A percentile compares a stretch with the other conserved stretches of the same genome.
Evolutionary conservation across 2,329 filamentous ascomycete genomes (phyloP).

Genomic region (Hypomyces rosellus): DNA sequence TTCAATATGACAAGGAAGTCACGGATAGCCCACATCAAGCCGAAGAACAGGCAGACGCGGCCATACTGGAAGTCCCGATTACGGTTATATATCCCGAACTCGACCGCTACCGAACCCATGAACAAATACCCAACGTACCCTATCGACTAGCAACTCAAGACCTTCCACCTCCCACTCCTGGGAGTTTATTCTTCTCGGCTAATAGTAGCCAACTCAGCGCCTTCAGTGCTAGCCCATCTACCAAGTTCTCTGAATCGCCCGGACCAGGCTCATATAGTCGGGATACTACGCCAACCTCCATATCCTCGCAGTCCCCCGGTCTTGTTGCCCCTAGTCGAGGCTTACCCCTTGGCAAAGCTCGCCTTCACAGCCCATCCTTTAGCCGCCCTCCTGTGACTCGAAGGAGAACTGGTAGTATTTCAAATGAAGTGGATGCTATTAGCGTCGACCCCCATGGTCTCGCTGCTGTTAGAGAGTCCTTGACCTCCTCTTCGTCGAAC

Average conservation of each 20-base stretch:
- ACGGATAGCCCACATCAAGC: conserved; percentile 38
- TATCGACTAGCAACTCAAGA: conserved; percentile 57
- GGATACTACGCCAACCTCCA: conserved; percentile 72
- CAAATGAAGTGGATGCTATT: conserved; percentile 42
- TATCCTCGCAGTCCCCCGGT: conserved; percentile 67
- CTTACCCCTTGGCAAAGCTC: conserved; percentile 37
- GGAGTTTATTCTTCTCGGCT: conserved; percentile 48
- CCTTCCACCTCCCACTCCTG: conserved; percentile 58
- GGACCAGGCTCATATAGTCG: conserved; percentile 65
- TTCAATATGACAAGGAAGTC: conserved; percentile 35
- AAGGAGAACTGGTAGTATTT: conserved; percentile 49
- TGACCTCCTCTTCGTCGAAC: conserved; percentile 65
- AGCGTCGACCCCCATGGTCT: conserved; percentile 50
- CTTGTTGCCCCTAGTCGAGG: conserved; percentile 44
- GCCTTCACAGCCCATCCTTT: conserved; percentile 49
- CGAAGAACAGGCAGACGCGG: conserved; percentile 36
- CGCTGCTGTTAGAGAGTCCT: conserved; percentile 60
- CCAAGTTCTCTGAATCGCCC: conserved; percentile 66
- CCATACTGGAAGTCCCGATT: conserved; percentile 31
- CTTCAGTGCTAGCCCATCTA: conserved; percentile 66
- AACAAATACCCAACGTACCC: conserved; percentile 41
- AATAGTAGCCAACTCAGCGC: conserved; percentile 50
- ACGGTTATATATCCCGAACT: conserved; percentile 53
- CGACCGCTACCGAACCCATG: conserved; percentile 51
- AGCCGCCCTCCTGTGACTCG: conserved; percentile 56